These are phyloP conservation scores for Debaryomycetaceae sp. DNA, from an alignment of 1,139 yeast species.

Conservation along the genomic window DNA sequence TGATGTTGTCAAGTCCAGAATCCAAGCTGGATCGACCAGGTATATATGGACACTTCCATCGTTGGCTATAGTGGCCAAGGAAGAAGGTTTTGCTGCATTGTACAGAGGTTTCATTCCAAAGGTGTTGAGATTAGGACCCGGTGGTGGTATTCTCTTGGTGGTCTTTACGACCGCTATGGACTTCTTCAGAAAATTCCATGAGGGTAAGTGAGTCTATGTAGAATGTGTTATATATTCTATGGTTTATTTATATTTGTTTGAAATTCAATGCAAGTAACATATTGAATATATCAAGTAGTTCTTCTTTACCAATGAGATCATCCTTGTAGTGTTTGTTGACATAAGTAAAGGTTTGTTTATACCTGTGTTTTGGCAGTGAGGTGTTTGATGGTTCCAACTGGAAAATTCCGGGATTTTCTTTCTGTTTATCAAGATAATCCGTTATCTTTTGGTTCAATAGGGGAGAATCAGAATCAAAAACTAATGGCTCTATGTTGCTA, in stretches of 20 bases:
- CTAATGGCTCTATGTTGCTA: slow-evolving; percentile 9
- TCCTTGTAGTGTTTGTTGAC: slow-evolving; percentile 3
- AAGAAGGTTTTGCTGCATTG: slow-evolving; percentile 85
- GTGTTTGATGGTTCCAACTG: neutral
- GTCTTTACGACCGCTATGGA: slow-evolving; percentile 95
- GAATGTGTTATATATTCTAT: neutral
- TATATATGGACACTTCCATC: slow-evolving; percentile 93
- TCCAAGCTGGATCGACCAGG: slow-evolving; percentile 83
- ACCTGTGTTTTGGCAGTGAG: slow-evolving; percentile 6
- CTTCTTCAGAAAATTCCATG: slow-evolving; percentile 71
- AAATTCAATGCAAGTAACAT: neutral
- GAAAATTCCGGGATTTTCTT: slow-evolving; percentile 1
- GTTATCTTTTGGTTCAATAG: slow-evolving; percentile 21
- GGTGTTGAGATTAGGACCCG: slow-evolving; percentile 96
- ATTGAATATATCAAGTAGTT: slow-evolving; percentile 13
- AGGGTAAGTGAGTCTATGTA: slow-evolving; percentile 11
- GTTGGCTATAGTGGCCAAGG: slow-evolving; percentile 69
- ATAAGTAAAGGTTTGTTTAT: slow-evolving; percentile 13
- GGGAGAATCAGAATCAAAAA: slow-evolving; percentile 30
- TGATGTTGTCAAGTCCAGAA: slow-evolving; percentile 96
- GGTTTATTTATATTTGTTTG: neutral
- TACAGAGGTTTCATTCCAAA: slow-evolving; percentile 96
- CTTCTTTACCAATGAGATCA: slow-evolving; percentile 9
- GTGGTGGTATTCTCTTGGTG: slow-evolving; percentile 96
- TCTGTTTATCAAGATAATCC: slow-evolving; percentile 11